phyloP scores from a whole-genome alignment of 1,284 basidiomycete species.

The Trichosporon ovoides region DNA sequence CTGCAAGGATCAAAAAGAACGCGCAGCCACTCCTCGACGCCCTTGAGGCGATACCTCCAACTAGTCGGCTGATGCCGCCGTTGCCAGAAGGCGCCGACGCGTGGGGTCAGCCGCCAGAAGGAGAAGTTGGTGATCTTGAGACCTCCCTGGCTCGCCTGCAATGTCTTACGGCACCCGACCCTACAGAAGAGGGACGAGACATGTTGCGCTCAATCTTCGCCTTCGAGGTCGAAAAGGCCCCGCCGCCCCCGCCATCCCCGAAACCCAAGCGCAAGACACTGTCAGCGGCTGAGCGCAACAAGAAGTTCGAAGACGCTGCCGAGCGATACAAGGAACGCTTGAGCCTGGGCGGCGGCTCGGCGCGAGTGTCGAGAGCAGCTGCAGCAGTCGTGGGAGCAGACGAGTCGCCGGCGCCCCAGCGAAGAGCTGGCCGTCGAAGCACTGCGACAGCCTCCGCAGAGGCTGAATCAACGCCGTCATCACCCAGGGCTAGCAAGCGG shows the following conservation, averaged over 20 bases:
- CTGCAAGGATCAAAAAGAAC: conserved; percentile 62
- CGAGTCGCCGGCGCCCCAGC: neutral
- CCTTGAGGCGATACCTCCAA: conserved; percentile 50
- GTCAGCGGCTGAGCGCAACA: conserved; percentile 20
- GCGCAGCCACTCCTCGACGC: conserved; percentile 59
- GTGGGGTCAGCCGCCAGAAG: neutral
- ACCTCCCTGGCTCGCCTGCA: conserved; percentile 53
- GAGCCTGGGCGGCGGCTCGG: conserved; percentile 8
- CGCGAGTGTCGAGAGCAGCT: neutral
- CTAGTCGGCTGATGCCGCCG: neutral
- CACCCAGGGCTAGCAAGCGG: conserved; percentile 11
- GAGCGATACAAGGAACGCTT: conserved; percentile 16
- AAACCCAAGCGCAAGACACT: conserved; percentile 47
- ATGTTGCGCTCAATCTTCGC: conserved; percentile 64
- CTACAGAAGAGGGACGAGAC: conserved; percentile 48
- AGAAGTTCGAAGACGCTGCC: conserved; percentile 23
- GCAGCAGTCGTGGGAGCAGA: neutral
- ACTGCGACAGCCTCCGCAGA: neutral
- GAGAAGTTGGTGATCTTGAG: conserved; percentile 63
- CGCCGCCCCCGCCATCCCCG: conserved; percentile 49
- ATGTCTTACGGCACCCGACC: conserved; percentile 20
- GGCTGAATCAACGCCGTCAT: conserved; percentile 3
- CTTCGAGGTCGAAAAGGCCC: conserved; percentile 59
- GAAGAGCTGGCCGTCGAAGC: neutral
- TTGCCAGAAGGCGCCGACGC: neutral